A percentile compares a stretch with the other conserved stretches of the same genome.
Conservation (phyloP, 2,329 filamentous ascomycete species). For the Phyllosticta citriasiana region DNA sequence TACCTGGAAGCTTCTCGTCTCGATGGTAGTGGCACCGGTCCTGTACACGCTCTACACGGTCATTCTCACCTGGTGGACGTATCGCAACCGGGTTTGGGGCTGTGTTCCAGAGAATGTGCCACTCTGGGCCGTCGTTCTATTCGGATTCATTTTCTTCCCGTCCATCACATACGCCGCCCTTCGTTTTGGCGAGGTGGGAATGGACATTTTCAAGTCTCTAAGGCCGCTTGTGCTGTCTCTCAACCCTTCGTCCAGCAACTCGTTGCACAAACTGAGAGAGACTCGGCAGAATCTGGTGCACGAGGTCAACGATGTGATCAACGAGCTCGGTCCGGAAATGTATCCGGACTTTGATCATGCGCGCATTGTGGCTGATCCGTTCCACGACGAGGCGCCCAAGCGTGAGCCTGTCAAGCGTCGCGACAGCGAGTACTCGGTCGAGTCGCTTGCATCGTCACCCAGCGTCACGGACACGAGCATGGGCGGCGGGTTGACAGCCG, state of each 20-base stretch:
- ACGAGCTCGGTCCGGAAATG: conserved; percentile 88
- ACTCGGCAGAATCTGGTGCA: conserved; percentile 64
- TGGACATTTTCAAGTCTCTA: conserved; percentile 96
- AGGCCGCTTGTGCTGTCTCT: conserved; percentile 78
- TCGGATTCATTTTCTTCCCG: conserved; percentile 72
- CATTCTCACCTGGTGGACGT: conserved; percentile 24
- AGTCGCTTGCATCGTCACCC: conserved; percentile 19
- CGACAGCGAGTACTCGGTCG: conserved; percentile 12
- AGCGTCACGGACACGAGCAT: conserved; percentile 19
- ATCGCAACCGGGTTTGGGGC: conserved; percentile 66
- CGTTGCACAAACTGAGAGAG: conserved; percentile 65
- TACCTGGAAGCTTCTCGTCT: conserved; percentile 33
- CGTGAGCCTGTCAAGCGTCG: conserved; percentile 15
- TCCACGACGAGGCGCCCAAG: conserved; percentile 15
- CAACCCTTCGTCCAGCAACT: conserved; percentile 74
- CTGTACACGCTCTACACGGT: conserved; percentile 25
- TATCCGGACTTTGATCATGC: conserved; percentile 67
- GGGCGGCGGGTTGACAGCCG: conserved; percentile 26
- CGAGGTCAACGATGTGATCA: conserved; percentile 85
- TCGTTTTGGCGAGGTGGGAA: conserved; percentile 92
- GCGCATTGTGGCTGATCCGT: conserved; percentile 29
- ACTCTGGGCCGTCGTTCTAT: conserved; percentile 63
- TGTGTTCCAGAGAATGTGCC: conserved; percentile 70
- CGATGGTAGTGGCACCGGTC: conserved; percentile 27
- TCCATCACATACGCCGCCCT: conserved; percentile 86